A percentile compares a stretch with the other conserved stretches of the same genome.
phyloP scores from a whole-genome alignment of 495 filamentous ascomycete species.

The Hypoxylon intermedium region DNA sequence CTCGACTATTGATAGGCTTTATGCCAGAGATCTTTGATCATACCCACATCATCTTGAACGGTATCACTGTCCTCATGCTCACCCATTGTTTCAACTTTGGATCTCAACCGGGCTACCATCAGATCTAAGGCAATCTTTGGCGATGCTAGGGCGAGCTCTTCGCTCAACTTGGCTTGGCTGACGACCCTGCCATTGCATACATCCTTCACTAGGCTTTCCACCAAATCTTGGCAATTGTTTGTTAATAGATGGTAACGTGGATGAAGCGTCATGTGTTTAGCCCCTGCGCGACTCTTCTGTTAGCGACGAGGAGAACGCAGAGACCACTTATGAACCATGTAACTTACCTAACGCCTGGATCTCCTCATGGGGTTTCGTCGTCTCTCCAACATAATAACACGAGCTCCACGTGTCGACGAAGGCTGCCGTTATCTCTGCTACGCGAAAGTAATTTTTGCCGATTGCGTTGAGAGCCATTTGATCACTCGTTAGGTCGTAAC shows the following conservation, averaged over 20 bases:
- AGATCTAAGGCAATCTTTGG: conserved; percentile 34
- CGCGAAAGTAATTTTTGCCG: conserved; percentile 33
- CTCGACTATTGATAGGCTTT: conserved; percentile 16
- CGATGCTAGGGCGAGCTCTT: conserved; percentile 29
- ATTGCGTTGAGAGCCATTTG: conserved; percentile 33
- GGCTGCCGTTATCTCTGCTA: conserved; percentile 25
- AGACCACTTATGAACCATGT: neutral
- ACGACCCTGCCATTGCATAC: conserved; percentile 34
- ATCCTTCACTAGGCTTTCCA: conserved; percentile 29
- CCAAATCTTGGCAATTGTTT: conserved; percentile 38
- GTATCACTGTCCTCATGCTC: conserved; percentile 27
- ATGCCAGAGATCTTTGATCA: conserved; percentile 23
- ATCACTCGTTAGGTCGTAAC: conserved; percentile 40
- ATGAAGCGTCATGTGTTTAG: conserved; percentile 32
- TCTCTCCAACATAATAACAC: conserved; percentile 37
- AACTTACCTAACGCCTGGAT: conserved; percentile 34
- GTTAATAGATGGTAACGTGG: conserved; percentile 34
- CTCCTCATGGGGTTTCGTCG: conserved; percentile 34
- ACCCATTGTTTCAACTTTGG: conserved; percentile 24
- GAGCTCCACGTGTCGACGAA: conserved; percentile 35
- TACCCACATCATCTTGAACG: conserved; percentile 23
- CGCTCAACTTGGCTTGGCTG: conserved; percentile 32
- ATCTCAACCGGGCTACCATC: conserved; percentile 29
- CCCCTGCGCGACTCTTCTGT: conserved; percentile 15
- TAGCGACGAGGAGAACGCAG: neutral